phyloP scores from a whole-genome alignment of 2,329 filamentous ascomycete genomes.

The Penicillium vulpinum region DNA sequence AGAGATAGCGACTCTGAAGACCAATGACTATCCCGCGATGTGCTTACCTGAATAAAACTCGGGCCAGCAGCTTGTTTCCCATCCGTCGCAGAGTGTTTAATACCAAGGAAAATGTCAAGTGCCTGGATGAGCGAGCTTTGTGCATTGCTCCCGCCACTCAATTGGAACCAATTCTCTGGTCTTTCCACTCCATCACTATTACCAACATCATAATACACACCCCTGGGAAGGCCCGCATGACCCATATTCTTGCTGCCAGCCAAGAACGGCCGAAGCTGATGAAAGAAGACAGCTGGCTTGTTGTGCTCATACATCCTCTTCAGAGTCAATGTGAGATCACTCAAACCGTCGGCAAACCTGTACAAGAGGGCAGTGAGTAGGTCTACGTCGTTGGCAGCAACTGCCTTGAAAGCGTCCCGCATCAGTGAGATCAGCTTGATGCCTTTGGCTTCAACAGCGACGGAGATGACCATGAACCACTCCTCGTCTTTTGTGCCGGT shows the following conservation, averaged over 20 bases:
- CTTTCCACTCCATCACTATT: constrained; percentile 40
- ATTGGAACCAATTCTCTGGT: constrained; percentile 51
- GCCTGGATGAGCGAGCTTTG: constrained; percentile 58
- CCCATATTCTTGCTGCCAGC: constrained; percentile 58
- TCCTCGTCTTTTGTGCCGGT: constrained; percentile 44
- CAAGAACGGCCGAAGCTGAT: constrained; percentile 53
- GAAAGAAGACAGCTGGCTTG: constrained; percentile 52
- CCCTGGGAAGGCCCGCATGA: constrained; percentile 51
- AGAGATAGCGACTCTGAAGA: background rate
- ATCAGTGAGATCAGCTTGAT: constrained; percentile 48
- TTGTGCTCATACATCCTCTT: constrained; percentile 55
- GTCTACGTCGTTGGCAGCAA: constrained; percentile 36
- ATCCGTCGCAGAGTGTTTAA: constrained; percentile 48
- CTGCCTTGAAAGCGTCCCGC: constrained; percentile 51
- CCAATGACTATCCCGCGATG: background rate
- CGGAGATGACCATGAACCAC: constrained; percentile 55
- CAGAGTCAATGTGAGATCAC: constrained; percentile 45
- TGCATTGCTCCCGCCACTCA: constrained; percentile 57
- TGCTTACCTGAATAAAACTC: constrained; percentile 34
- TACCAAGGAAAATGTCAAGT: constrained; percentile 54
- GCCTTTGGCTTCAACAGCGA: constrained; percentile 55
- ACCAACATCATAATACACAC: constrained; percentile 55
- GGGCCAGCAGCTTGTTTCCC: constrained; percentile 28
- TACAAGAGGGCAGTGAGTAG: constrained; percentile 43
- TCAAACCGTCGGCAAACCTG: constrained; percentile 44